A percentile compares a stretch with the other conserved stretches of the same genome.
Conservation (phyloP, 306 rosid species). For the Dalbergia cochinchinensis region DNA sequence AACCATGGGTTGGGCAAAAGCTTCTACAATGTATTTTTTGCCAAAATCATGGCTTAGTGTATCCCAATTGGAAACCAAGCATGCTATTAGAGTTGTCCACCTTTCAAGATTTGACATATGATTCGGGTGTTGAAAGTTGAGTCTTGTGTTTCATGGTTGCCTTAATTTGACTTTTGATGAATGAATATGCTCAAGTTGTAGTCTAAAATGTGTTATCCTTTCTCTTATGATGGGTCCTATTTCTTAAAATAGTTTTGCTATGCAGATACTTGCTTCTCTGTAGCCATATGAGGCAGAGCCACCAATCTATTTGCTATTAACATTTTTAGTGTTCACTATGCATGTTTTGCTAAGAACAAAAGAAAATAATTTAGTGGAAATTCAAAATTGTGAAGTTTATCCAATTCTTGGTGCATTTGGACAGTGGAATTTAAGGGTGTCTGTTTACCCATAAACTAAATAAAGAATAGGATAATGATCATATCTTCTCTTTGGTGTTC, state of each 20-base stretch:
- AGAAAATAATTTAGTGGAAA: neutral
- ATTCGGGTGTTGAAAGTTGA: constrained; percentile 1
- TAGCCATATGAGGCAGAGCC: neutral
- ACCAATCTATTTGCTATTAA: constrained; percentile 6
- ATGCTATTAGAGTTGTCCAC: neutral
- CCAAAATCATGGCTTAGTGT: too few relatives aligned
- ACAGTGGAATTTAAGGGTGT: neutral
- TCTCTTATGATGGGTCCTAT: neutral
- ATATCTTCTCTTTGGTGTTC: neutral
- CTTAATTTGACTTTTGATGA: neutral
- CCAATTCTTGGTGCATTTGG: constrained; percentile 19
- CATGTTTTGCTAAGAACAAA: neutral
- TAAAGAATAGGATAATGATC: neutral
- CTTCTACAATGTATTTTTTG: too few relatives aligned
- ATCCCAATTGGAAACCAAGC: too few relatives aligned
- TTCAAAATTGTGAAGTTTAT: constrained; percentile 10
- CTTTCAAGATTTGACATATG: constrained; percentile 9
- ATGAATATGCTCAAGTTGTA: neutral
- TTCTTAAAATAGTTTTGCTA: constrained; percentile 20
- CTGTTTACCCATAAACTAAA: constrained; percentile 1
- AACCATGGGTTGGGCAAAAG: too few relatives aligned
- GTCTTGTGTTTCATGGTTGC: neutral
- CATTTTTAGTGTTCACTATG: neutral
- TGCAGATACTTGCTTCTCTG: neutral
- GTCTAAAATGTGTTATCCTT: neutral